Base-by-base conservation (phyloP, 441 rosid genomes). In the Kokia cookei region DNA sequence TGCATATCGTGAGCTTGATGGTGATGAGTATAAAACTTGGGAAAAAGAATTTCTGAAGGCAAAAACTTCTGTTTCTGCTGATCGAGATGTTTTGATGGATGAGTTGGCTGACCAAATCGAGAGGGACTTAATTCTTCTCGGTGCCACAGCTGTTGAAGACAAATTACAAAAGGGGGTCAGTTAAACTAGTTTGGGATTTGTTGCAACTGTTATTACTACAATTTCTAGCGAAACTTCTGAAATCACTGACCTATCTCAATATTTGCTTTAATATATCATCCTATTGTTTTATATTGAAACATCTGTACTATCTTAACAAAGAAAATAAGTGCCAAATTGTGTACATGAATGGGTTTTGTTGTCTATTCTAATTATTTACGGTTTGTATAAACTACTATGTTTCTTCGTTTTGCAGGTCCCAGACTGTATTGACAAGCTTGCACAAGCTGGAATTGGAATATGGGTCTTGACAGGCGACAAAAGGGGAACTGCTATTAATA, bases 391-490 rank as follows among this genome's bases (percentile, higher is more conserved):
- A 63, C 50, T 58, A 13, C 27, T 35, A 71, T 37, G 63, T 51
- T 72, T 68, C 64, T 74, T 26, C 72, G 55, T 3, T 65, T 40
- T 62, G 37, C 62, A 95, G 99, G 99, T 93, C 77, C 94, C 98
- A 14, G 88, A 81, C 70, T 96, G 98, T 75, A 96, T 96, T 72
- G 86, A 85, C 32, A 96, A 87, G 79, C 93, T 96, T 54, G 90
- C 98, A 14, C 84, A 70, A 69, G 98, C 99, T 71, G 90, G 91
- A 55, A 84, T 96, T 29, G 90, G 87, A 81, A 80, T 96, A 82
- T 96, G 99, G 99, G 90, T 96, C 75, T 84, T 96, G 77, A 96
- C 99, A 0, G 98, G 99, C 0, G 99, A 96, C 80, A 93, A 93
- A 87, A 90, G 86, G 84, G 99, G 93, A 82, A 96, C 99, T 2